Evolutionary conservation across 352 stramenopile species (phyloP), one percentile per base, ranked within the genome.

Genomic region (Globisporangium nagaii): DNA sequence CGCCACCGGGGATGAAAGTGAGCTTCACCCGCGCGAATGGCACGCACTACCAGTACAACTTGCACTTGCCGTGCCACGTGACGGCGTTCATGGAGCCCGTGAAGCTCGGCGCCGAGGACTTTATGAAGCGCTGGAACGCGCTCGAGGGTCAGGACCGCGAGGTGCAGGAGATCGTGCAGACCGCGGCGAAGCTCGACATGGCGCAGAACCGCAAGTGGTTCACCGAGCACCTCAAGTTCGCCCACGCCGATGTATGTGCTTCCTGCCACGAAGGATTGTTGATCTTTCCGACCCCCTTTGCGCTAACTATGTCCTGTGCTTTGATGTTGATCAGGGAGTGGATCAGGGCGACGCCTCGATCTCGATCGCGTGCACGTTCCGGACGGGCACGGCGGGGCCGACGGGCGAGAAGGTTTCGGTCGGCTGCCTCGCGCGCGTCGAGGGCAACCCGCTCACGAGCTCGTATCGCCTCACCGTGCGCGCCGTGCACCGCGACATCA

Each of bases 381-480:
- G 90, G 57, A 98, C 92, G 22, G 93, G 86, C 34, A 80, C 93
- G 1, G 79, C 88, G 50, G 82, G 86, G 39, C 72, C 79, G 20
- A 96, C 84, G 50, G 93, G 93, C 7, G 95, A 97, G 53, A 97
- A 97, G 63, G 83, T 98, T 40, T 96, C 94, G 47, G 89, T 98
- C 48, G 94, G 94, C 17, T 96, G 88, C 63, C 73, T 98, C 34
- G 79, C 96, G 30, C 80, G 90, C 37, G 70, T 98, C 22, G 92
- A 98, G 77, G 86, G 71, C 30, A 94, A 96, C 65, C 56, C 72
- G 27, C 68, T 86, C 61, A 75, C 64, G 39, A 91, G 86, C 35
- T 65, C 79, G 22, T 96, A 95, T 63, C 78, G 90, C 40, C 74
- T 98, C 42, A 97, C 91, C 2, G 95, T 97, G 49, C 79, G 92